These are phyloP conservation scores for Coniochaeta sp. DNA, from an alignment of 2,329 filamentous ascomycete species.

Conservation along the genomic window DNA sequence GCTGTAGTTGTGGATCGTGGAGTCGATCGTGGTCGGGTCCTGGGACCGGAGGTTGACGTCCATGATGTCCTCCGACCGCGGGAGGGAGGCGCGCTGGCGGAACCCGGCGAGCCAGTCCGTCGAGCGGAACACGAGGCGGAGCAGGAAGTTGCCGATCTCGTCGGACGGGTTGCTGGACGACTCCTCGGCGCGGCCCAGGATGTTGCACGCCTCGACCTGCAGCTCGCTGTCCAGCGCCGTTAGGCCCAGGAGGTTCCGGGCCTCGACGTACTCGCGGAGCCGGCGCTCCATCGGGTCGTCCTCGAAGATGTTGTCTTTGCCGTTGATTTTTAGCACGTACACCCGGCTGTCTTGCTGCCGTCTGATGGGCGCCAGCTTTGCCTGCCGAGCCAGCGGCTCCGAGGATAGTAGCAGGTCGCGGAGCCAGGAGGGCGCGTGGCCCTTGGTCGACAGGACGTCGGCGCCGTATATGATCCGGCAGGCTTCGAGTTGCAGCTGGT, in stretches of 20 bases:
- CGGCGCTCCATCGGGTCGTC: conserved; percentile 48
- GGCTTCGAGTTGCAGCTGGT: conserved; percentile 50
- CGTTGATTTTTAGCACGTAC: conserved; percentile 45
- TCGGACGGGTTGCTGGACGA: conserved; percentile 41
- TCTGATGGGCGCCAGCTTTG: conserved; percentile 40
- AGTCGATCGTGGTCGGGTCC: conserved; percentile 49
- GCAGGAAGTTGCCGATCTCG: conserved; percentile 45
- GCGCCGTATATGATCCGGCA: conserved; percentile 50
- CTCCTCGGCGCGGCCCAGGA: conserved; percentile 50
- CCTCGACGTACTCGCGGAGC: conserved; percentile 45
- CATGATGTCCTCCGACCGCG: conserved; percentile 47
- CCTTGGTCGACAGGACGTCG: conserved; percentile 36
- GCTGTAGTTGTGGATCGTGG: conserved; percentile 51
- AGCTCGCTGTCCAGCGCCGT: conserved; percentile 54
- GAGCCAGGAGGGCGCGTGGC: conserved; percentile 42
- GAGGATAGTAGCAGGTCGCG: conserved; percentile 50
- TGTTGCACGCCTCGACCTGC: conserved; percentile 50
- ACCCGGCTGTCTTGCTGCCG: conserved; percentile 38
- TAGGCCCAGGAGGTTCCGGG: conserved; percentile 45
- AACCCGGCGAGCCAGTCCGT: conserved; percentile 50
- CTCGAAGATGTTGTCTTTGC: conserved; percentile 51
- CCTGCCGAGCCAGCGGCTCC: conserved; percentile 31
- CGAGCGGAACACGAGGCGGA: conserved; percentile 42
- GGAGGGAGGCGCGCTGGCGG: conserved; percentile 47
- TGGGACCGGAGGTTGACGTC: conserved; percentile 40